Percentiles rank a stretch among this genome's conserved stretches.
These are phyloP conservation scores for Geotrichum macrosporum DNA, from an alignment of 1,139 yeast genomes.

Conservation along the genomic window DNA sequence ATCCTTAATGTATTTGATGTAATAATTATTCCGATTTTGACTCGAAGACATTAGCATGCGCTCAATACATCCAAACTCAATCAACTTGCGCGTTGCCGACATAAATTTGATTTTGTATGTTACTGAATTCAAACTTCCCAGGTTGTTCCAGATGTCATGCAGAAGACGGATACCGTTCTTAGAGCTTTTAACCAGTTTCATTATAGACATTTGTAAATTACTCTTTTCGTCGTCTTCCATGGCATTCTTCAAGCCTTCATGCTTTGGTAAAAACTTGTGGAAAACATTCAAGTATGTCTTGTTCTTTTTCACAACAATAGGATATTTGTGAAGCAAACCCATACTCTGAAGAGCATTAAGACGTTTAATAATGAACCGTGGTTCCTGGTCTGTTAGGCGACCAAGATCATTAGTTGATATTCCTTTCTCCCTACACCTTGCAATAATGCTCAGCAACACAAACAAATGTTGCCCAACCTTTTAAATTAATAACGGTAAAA, in stretches of 20 bases:
- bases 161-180: slow-evolving; percentile 64
- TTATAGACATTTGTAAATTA: slow-evolving; percentile 43
- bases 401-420: slow-evolving; percentile 38
- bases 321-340: slow-evolving; percentile 37
- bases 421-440: slow-evolving; percentile 38
- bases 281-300: slow-evolving; percentile 36
- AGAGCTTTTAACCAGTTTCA: slow-evolving; percentile 56
- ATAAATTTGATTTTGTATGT: slow-evolving; percentile 50
- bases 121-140: slow-evolving; percentile 49
- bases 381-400: slow-evolving; percentile 39
- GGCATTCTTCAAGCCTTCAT: slow-evolving; percentile 19
- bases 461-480: slow-evolving; percentile 39
- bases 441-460: slow-evolving; percentile 37
- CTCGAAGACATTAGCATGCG: slow-evolving; percentile 55
- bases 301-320: slow-evolving; percentile 34
- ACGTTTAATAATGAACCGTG: slow-evolving; percentile 41
- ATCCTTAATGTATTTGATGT: slow-evolving; percentile 58
- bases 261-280: slow-evolving; percentile 29
- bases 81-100: slow-evolving; percentile 50
- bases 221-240: slow-evolving; percentile 5
- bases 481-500: slow-evolving; percentile 8
- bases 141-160: slow-evolving; percentile 12
- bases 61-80: slow-evolving; percentile 52
- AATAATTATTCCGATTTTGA: slow-evolving; percentile 50
- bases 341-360: slow-evolving; percentile 33